Percentiles rank a stretch among this genome's conserved stretches.
Conservation (phyloP, 2,329 filamentous ascomycete species). For the Monilinia fructicola region DNA sequence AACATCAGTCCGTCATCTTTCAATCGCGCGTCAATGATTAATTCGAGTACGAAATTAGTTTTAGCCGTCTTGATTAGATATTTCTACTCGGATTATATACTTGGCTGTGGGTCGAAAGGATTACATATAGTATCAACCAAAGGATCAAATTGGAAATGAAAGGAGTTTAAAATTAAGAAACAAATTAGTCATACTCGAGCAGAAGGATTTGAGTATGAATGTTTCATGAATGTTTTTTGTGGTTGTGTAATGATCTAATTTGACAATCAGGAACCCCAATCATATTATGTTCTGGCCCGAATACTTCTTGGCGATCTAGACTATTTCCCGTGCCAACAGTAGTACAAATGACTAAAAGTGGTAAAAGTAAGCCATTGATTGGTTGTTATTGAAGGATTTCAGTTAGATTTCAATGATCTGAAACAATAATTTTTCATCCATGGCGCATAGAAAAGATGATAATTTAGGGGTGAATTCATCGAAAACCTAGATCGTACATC, state of each 20-base stretch:
- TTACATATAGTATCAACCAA: not conserved
- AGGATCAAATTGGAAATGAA: not conserved
- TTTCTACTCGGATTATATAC: not conserved
- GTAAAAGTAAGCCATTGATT: not conserved
- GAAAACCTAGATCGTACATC: not conserved
- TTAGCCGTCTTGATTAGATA: not conserved
- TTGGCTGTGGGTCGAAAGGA: slow-evolving; percentile 7
- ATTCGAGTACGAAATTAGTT: not conserved
- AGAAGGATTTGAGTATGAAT: not conserved
- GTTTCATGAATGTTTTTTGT: not conserved
- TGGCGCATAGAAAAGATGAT: not conserved
- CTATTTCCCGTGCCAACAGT: not conserved
- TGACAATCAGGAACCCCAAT: not conserved
- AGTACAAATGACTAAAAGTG: slow-evolving; percentile 9
- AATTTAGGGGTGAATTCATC: not conserved
- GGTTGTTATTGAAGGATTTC: not conserved
- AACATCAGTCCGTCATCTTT: too few relatives aligned
- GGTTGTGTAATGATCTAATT: not conserved
- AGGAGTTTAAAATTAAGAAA: not conserved
- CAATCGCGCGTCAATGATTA: slow-evolving; percentile 2
- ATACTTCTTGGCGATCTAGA: slow-evolving; percentile 1
- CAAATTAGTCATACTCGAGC: not conserved
- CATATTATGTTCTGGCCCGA: not conserved
- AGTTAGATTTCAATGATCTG: not conserved
- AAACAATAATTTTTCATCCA: not conserved